Evolutionary conservation across 768 basidiomycete species (phyloP).

Genomic region (Tubosaeta sp.): DNA sequence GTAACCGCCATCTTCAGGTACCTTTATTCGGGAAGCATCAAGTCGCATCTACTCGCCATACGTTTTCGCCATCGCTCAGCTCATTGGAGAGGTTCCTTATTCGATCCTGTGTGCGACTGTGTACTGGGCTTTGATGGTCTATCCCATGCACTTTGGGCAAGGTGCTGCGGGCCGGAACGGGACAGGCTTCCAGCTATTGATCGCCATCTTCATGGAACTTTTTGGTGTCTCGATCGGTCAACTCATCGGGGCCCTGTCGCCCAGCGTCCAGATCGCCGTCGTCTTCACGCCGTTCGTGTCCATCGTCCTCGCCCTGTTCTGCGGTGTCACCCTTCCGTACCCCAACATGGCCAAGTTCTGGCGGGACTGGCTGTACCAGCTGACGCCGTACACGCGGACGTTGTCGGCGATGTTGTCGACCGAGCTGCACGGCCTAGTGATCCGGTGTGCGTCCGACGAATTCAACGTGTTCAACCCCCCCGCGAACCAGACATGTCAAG

Average conservation of each 20-base stretch:
- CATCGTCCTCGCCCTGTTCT: conserved; percentile 65
- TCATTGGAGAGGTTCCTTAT: conserved; percentile 79
- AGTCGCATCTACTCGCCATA: conserved; percentile 84
- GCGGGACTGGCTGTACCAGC: conserved; percentile 73
- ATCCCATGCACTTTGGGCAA: conserved; percentile 64
- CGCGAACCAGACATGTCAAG: conserved; percentile 61
- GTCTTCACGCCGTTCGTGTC: conserved; percentile 76
- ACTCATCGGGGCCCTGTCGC: conserved; percentile 69
- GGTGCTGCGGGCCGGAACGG: conserved; percentile 57
- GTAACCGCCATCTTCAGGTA: conserved; percentile 20
- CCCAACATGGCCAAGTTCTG: conserved; percentile 62
- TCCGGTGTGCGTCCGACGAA: conserved; percentile 64
- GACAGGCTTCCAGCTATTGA: conserved; percentile 67
- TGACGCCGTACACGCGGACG: conserved; percentile 66
- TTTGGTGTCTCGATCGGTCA: conserved; percentile 73
- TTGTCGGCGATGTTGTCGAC: conserved; percentile 72
- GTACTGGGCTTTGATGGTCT: conserved; percentile 78
- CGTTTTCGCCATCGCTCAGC: conserved; percentile 80
- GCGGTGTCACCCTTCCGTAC: conserved; percentile 75
- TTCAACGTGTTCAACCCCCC: conserved; percentile 73
- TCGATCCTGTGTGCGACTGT: conserved; percentile 62
- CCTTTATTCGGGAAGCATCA: conserved; percentile 57
- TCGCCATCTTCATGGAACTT: conserved; percentile 67
- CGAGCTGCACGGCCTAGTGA: conserved; percentile 66
- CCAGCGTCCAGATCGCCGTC: conserved; percentile 74